Evolutionary conservation across 2,329 filamentous ascomycete species (phyloP).

Genomic region (Xylariaceae sp.): DNA sequence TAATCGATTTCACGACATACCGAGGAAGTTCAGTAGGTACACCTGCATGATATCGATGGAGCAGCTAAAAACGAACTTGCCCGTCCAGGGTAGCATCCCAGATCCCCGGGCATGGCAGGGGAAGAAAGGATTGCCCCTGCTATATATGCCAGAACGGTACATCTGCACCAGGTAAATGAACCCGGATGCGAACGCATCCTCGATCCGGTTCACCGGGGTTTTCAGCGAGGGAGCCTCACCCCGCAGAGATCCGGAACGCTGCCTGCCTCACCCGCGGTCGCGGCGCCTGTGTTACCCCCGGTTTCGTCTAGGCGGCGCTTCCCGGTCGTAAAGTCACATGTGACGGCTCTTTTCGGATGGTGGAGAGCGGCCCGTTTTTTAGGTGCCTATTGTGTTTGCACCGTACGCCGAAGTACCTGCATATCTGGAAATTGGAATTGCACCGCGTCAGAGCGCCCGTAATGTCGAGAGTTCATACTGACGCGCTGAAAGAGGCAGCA

Average conservation of each 20-base stretch:
- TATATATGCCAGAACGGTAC: background rate
- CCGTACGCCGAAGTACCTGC: background rate
- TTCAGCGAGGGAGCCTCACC: background rate
- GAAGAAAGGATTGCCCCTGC: too few relatives aligned
- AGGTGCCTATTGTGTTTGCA: background rate
- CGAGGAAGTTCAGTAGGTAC: too few relatives aligned
- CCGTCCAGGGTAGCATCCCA: conserved; percentile 7
- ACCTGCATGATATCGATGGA: too few relatives aligned
- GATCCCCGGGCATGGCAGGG: conserved; percentile 2
- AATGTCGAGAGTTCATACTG: background rate
- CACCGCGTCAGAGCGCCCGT: background rate
- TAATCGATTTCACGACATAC: too few relatives aligned
- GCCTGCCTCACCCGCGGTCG: background rate
- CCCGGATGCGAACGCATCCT: background rate
- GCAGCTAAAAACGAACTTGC: background rate
- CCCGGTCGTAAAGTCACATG: conserved; percentile 1
- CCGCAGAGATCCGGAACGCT: background rate
- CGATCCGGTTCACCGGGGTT: background rate
- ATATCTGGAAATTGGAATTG: too few relatives aligned
- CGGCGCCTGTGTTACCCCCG: background rate
- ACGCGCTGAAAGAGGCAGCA: too few relatives aligned
- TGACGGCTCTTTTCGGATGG: background rate
- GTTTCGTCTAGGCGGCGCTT: conserved; percentile 1
- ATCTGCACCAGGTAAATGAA: background rate
- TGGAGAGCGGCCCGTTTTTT: background rate